These are phyloP conservation scores for Phyllosticta paracitricarpa DNA, from an alignment of 2,329 filamentous ascomycete species.

Conservation along the genomic window DNA sequence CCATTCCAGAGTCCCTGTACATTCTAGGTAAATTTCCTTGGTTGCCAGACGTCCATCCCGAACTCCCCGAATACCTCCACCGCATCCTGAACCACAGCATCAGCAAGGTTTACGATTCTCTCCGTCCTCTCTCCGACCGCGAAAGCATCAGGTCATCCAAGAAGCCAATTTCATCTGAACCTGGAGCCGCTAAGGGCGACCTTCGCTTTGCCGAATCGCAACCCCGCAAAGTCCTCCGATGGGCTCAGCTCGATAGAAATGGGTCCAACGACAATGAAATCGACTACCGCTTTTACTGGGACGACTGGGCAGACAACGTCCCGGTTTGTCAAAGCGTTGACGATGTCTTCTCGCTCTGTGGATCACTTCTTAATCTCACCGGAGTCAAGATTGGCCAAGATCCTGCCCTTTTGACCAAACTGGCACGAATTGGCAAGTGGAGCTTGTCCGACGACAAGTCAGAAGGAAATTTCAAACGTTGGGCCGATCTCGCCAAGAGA, in stretches of 20 bases:
- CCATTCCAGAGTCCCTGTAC: slow-evolving; percentile 84
- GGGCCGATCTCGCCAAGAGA: slow-evolving; percentile 75
- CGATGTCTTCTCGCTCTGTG: slow-evolving; percentile 79
- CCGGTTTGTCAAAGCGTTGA: slow-evolving; percentile 84
- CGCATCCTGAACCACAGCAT: slow-evolving; percentile 77
- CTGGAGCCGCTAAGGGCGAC: slow-evolving; percentile 48
- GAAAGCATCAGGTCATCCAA: slow-evolving; percentile 34
- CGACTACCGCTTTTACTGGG: slow-evolving; percentile 93
- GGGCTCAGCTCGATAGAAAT: slow-evolving; percentile 72
- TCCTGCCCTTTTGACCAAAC: slow-evolving; percentile 62
- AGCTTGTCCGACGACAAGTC: slow-evolving; percentile 64
- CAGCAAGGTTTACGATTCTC: slow-evolving; percentile 56
- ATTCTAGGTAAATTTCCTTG: slow-evolving; percentile 88
- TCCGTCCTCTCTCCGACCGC: slow-evolving; percentile 34
- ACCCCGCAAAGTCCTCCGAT: slow-evolving; percentile 52
- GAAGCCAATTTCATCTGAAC: slow-evolving; percentile 51
- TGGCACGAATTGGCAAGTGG: slow-evolving; percentile 74
- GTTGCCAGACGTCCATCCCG: slow-evolving; percentile 75
- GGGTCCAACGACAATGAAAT: slow-evolving; percentile 42
- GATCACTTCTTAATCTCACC: slow-evolving; percentile 72
- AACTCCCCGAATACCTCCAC: slow-evolving; percentile 71
- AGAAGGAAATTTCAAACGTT: slow-evolving; percentile 60
- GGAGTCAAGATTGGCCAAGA: slow-evolving; percentile 88
- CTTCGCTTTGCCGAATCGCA: background rate
- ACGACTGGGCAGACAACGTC: slow-evolving; percentile 91